Evolutionary conservation across 2,329 filamentous ascomycete genomes (phyloP), one percentile per base, ranked within the genome.

Genomic region (Aspergillus nomiae): DNA sequence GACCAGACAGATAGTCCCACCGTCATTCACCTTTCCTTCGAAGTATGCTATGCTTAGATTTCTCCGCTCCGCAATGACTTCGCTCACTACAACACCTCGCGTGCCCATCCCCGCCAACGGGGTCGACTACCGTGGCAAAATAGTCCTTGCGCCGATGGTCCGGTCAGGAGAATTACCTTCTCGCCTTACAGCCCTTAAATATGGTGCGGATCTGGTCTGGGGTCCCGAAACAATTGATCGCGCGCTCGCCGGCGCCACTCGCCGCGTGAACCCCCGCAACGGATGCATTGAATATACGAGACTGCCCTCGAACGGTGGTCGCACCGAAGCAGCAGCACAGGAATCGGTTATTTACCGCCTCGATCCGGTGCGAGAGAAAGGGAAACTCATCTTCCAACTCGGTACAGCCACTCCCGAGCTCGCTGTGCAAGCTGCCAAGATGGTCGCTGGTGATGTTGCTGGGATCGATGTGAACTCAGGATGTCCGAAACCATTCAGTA

Each of bases 391-490:
- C 63, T 98, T 95, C 77, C 95, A 99, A 76, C 89, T 99, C 63
- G 95, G 95, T 63, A 97, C 94, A 0, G 88, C 93, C 11, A 89
- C 91, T 63, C 92, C 95, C 0, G 89, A 90, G 14, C 85, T 89
- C 34, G 95, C 95, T 1, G 94, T 98, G 0, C 82, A 91, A 75
- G 94, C 94, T 1, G 93, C 94, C 2, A 89, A 89, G 59, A 81
- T 97, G 19, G 90, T 99, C 24, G 95, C 94, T 0, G 86, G 82
- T 14, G 92, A 98, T 78, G 95, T 99, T 3, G 89, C 90, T 0
- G 95, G 95, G 64, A 97, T 99, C 70, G 95, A 98, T 76, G 90
- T 99, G 65, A 99, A 99, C 77, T 93, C 95, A 0, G 95, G 95
- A n/a, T 99, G 95, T 75, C 95, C 95, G 0, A 99, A 99, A 78